phyloP scores from a whole-genome alignment of 192 early-diverging fungal species.

The Funneliformis mosseae region DNA sequence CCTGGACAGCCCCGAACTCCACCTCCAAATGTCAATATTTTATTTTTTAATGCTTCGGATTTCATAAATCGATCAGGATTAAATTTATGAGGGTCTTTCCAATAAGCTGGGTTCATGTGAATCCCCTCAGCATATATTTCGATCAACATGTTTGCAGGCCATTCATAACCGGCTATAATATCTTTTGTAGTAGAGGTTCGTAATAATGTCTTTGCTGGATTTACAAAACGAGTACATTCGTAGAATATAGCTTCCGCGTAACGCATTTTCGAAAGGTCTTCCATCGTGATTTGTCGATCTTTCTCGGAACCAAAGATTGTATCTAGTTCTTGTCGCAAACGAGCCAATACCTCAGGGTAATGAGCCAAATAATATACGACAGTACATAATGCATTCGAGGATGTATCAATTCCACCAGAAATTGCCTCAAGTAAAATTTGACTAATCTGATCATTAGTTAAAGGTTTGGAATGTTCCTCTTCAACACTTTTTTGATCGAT shows the following conservation, averaged over 20 bases:
- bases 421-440: not conserved
- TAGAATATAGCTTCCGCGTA: constrained; percentile 10
- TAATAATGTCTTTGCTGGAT: not conserved
- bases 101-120: not conserved
- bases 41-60: not conserved
- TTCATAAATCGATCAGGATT: not conserved
- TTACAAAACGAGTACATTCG: not conserved
- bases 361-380: not conserved
- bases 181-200: not conserved
- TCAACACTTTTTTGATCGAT: not conserved
- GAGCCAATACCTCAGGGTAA: not conserved
- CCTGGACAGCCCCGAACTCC: not conserved
- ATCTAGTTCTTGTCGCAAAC: not conserved
- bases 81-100: not conserved
- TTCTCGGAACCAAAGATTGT: not conserved
- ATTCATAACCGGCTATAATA: constrained; percentile 20
- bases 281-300: not conserved
- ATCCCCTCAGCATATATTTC: not conserved
- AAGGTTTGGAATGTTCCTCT: not conserved
- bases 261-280: not conserved
- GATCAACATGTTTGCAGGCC: not conserved
- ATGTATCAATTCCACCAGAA: constrained; percentile 1
- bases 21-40: constrained; percentile 4
- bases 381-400: not conserved
- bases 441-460: constrained; percentile 2